phyloP scores from a whole-genome alignment of 805 yeast species.

The Nakazawaea ambrosiae region DNA sequence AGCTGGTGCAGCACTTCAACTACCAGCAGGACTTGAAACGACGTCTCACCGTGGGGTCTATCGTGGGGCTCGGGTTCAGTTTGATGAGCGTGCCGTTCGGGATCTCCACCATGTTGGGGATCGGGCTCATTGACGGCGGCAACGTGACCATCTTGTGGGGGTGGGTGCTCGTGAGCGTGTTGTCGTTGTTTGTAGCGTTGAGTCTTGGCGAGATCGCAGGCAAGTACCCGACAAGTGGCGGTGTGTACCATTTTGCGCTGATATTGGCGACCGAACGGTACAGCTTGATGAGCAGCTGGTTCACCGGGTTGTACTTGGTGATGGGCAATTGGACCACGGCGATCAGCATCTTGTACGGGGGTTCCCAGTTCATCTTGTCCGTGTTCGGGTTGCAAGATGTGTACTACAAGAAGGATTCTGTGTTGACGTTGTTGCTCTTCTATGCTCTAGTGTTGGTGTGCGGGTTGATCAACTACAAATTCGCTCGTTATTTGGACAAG shows the following conservation, averaged over 20 bases:
- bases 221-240: constrained; percentile 71
- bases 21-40: constrained; percentile 68
- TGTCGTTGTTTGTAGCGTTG: constrained; percentile 57
- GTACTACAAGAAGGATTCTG: constrained; percentile 49
- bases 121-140: constrained; percentile 70
- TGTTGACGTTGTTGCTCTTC: constrained; percentile 51
- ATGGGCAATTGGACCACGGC: constrained; percentile 78
- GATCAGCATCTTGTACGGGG: constrained; percentile 66
- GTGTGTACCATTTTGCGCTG: constrained; percentile 72
- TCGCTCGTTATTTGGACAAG: constrained; percentile 51
- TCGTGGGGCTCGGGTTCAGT: constrained; percentile 74
- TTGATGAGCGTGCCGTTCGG: constrained; percentile 81
- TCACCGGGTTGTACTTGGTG: constrained; percentile 68
- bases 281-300: constrained; percentile 62
- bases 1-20: constrained; percentile 62
- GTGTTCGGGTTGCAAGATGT: constrained; percentile 56
- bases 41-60: constrained; percentile 60
- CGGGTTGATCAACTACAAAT: constrained; percentile 56
- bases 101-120: constrained; percentile 64
- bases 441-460: constrained; percentile 49
- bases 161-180: constrained; percentile 58
- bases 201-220: constrained; percentile 74
- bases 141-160: constrained; percentile 73
- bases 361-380: constrained; percentile 65
- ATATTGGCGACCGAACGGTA: constrained; percentile 53